Base-by-base conservation (phyloP, 2,329 filamentous ascomycete genomes). In the Colletotrichum theobromicola region DNA sequence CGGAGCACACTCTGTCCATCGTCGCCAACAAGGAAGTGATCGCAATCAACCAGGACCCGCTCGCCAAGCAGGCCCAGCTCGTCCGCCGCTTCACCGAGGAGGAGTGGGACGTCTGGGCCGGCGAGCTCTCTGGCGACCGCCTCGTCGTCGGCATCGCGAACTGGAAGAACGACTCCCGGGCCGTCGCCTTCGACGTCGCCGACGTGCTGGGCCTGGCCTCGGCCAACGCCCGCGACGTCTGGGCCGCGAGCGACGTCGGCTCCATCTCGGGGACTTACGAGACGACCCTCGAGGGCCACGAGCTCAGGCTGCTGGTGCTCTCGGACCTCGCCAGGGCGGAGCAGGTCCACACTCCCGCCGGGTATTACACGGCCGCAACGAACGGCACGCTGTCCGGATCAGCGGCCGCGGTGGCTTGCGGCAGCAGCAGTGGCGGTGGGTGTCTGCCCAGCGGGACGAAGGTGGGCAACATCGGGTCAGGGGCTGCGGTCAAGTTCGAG, bases 21-120 rank as follows among this genome's bases (percentile, higher is more conserved):
- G 79, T 89, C 61, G 83, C 82, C 2, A 91, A 91, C 79, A 82
- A 85, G 30, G 89, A 90, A 69, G 86, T 90, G 26, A 88, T 92
- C 28, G 86, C 86, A 0, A 88, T 90, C 78, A 92, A 92, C 77
- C 90, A 92, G 76, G 90, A 92, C 77, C 74, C 86, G 0, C 80
- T 91, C 0, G 89, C 85, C 0, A 81, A 87, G 67, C 88, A 89
- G 58, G 88, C 89, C 1, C 83, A 83, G n/a, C 81, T 93, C 2
- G 79, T 87, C 2, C 81, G 87, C 6, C 83, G 88, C 7, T 86
- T 87, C 77, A 87, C 87, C 0, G 84, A 87, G 26, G 85, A 87
- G 32, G 84, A 85, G 55, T 89, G 87, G 80, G 89, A 90, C 68
- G 79, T 90, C 1, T 90, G 87, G 87, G 84, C 85, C 30, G 88